phyloP scores from a whole-genome alignment of 768 basidiomycete genomes.

The Podaxis sp. region DNA sequence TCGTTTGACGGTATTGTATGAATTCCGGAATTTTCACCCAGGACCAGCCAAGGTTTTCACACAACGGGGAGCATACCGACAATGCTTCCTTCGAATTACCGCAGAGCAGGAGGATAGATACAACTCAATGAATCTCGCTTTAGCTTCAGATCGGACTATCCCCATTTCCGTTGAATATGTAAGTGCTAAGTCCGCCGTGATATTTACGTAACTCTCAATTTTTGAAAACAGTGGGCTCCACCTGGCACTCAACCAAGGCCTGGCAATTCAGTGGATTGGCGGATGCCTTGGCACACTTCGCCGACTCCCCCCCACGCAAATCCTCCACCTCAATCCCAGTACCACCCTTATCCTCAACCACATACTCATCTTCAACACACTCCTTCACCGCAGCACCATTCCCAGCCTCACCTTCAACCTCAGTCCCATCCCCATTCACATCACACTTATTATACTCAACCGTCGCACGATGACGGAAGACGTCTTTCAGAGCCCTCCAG shows the following conservation, averaged over 20 bases:
- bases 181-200: constrained; percentile 20
- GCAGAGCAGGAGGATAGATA: constrained; percentile 49
- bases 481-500: background rate
- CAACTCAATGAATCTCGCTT: constrained; percentile 54
- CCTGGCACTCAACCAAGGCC: constrained; percentile 23
- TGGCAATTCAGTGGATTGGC: constrained; percentile 6
- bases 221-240: constrained; percentile 29
- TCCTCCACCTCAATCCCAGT: background rate
- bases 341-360: background rate
- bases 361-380: constrained; percentile 1
- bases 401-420: background rate
- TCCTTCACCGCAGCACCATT: background rate
- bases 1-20: constrained; percentile 5
- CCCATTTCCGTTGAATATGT: constrained; percentile 61
- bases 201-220: constrained; percentile 2
- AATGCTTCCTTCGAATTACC: constrained; percentile 63
- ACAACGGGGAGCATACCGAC: constrained; percentile 65
- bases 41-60: constrained; percentile 71
- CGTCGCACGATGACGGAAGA: constrained; percentile 11
- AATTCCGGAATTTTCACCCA: constrained; percentile 22
- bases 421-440: background rate
- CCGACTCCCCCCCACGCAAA: constrained; percentile 4
- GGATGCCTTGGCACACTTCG: constrained; percentile 12
- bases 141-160: constrained; percentile 53
- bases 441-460: constrained; percentile 3